phyloP scores from a whole-genome alignment of 495 filamentous ascomycete species.

The Tirmania nivea region DNA sequence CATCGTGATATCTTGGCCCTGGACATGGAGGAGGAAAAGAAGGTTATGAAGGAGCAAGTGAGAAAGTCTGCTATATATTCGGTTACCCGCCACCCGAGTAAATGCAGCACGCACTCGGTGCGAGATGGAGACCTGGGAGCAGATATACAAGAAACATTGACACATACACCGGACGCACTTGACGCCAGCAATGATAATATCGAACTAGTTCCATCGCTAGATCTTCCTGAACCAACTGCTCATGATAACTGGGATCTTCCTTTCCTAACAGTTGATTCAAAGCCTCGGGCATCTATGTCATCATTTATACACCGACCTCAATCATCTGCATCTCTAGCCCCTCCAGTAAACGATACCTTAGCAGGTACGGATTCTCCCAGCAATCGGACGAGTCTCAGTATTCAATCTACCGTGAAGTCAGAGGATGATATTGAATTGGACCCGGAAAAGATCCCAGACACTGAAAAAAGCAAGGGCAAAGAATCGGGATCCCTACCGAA shows the following conservation, averaged over 20 bases:
- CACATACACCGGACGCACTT: constrained; percentile 16
- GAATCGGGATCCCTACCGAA: constrained; percentile 33
- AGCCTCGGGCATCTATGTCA: constrained; percentile 13
- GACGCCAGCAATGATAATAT: too few relatives aligned
- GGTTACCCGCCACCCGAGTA: constrained; percentile 2
- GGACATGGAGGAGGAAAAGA: constrained; percentile 61
- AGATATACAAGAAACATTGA: constrained; percentile 24
- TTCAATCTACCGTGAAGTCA: constrained; percentile 13
- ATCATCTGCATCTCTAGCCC: constrained; percentile 11
- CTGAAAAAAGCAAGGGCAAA: constrained; percentile 15
- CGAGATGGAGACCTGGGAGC: constrained; percentile 14
- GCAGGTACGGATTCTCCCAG: constrained; percentile 13
- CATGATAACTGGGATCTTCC: too few relatives aligned
- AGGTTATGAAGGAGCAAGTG: constrained; percentile 15
- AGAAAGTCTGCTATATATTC: constrained; percentile 19
- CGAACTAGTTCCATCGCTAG: too few relatives aligned
- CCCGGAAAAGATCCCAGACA: constrained; percentile 11
- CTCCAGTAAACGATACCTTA: constrained; percentile 4
- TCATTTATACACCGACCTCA: constrained; percentile 14
- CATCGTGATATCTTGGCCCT: constrained; percentile 69
- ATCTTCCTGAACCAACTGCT: too few relatives aligned
- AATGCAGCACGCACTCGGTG: not conserved
- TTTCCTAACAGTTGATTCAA: too few relatives aligned
- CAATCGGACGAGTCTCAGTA: constrained; percentile 9
- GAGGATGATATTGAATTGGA: constrained; percentile 25